These are phyloP conservation scores for Rhynchospora pubera DNA, from an alignment of 176 grass and related monocot species.

Conservation along the genomic window DNA sequence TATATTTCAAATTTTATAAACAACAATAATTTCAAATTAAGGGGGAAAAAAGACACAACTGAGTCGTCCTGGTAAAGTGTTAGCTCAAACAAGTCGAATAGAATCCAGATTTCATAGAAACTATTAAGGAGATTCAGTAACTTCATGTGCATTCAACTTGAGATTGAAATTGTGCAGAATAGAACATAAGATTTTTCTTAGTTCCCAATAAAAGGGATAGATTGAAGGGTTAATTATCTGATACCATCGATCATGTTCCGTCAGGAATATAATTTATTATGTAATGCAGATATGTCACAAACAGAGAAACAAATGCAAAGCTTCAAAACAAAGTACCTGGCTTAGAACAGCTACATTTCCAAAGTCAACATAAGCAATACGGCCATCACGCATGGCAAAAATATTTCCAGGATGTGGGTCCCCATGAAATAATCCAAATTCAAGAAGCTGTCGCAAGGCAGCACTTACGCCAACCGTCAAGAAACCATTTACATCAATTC, in stretches of 20 bases:
- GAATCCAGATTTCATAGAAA: background rate
- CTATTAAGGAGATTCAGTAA: background rate
- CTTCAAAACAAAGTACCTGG: conserved; percentile 38
- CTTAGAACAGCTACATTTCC: conserved; percentile 97
- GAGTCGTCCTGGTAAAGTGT: background rate
- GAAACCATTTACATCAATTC: conserved; percentile 89
- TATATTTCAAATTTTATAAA: background rate
- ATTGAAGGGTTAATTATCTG: background rate
- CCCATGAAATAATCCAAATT: conserved; percentile 98
- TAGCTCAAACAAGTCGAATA: background rate
- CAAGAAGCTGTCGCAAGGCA: conserved; percentile 78
- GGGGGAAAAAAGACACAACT: too few relatives aligned
- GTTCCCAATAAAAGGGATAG: background rate
- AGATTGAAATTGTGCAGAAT: background rate
- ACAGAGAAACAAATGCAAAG: background rate
- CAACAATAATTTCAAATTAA: background rate
- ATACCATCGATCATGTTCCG: too few relatives aligned
- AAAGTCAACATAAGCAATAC: conserved; percentile 99
- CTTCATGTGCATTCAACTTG: background rate
- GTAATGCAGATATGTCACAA: background rate
- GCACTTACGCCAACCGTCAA: conserved; percentile 95
- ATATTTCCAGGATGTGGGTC: conserved; percentile 99
- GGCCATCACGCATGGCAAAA: conserved; percentile 96
- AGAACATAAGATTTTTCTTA: background rate
- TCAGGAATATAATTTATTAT: background rate